These are phyloP conservation scores for Phoenix roebelenii DNA, from an alignment of 176 grass and related monocot species.

Conservation along the genomic window DNA sequence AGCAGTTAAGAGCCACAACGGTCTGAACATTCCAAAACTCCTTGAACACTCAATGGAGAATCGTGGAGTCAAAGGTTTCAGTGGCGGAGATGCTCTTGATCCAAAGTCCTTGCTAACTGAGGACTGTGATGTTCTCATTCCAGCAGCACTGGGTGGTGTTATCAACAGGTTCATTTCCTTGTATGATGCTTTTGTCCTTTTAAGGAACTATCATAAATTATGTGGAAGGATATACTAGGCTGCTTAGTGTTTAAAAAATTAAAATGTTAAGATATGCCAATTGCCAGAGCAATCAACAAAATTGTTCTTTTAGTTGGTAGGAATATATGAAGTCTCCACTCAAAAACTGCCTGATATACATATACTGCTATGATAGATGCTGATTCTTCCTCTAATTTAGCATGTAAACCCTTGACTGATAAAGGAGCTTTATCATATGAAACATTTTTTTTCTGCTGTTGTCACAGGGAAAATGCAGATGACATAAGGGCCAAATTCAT, in stretches of 20 bases:
- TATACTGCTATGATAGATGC: too few relatives aligned
- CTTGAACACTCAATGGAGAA: constrained; percentile 46
- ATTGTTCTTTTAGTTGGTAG: too few relatives aligned
- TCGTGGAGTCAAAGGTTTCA: constrained; percentile 66
- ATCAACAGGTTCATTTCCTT: constrained; percentile 36
- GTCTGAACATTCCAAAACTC: constrained; percentile 59
- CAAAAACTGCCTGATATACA: too few relatives aligned
- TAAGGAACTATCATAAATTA: too few relatives aligned
- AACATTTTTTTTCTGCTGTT: not conserved
- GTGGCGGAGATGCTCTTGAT: constrained; percentile 46
- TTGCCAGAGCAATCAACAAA: too few relatives aligned
- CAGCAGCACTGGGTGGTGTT: constrained; percentile 74
- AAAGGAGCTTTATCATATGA: constrained; percentile 16
- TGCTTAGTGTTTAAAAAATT: too few relatives aligned
- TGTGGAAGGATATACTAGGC: too few relatives aligned
- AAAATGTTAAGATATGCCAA: too few relatives aligned
- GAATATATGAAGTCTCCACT: too few relatives aligned
- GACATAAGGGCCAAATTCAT: constrained; percentile 92
- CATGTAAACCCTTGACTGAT: too few relatives aligned
- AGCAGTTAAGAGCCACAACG: constrained; percentile 55
- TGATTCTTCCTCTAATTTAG: too few relatives aligned
- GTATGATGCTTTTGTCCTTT: constrained; percentile 1
- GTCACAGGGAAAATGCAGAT: constrained; percentile 83
- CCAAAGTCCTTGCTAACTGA: constrained; percentile 53
- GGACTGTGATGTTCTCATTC: constrained; percentile 80